Evolutionary conservation across 768 basidiomycete genomes (phyloP).

Genomic region (Mycena filopes): DNA sequence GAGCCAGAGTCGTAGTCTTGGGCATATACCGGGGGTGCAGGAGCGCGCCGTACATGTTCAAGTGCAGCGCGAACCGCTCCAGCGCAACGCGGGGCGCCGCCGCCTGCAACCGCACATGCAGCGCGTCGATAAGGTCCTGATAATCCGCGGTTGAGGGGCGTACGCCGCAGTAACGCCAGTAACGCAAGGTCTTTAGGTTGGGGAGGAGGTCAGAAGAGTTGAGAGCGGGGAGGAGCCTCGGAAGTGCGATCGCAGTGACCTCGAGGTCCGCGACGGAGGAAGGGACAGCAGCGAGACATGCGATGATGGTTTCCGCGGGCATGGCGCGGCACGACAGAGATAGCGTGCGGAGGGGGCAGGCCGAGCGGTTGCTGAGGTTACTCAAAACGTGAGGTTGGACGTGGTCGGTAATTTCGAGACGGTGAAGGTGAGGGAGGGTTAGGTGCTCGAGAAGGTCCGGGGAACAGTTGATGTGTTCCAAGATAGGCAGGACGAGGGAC

Average conservation of each 20-base stretch:
- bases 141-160: not conserved
- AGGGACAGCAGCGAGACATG: not conserved
- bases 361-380: not conserved
- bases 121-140: no score
- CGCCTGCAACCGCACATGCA: not conserved
- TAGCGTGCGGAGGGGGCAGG: not conserved
- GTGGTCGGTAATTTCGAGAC: not conserved
- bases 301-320: not conserved
- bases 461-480: not conserved
- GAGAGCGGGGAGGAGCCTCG: not conserved
- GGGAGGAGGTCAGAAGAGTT: not conserved
- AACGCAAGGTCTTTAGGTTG: not conserved
- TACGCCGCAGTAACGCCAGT: not conserved
- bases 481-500: not conserved
- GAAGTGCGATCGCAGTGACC: not conserved
- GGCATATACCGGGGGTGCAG: not conserved
- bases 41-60: no score
- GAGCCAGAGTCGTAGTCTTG: not conserved
- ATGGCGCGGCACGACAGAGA: no score
- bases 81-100: no score
- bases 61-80: no score
- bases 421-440: constrained; percentile 12
- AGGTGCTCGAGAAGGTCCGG: not conserved
- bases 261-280: not conserved
- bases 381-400: not conserved